Evolutionary conservation across 1,284 basidiomycete species (phyloP).

Genomic region (Wallemia ichthyophaga): DNA sequence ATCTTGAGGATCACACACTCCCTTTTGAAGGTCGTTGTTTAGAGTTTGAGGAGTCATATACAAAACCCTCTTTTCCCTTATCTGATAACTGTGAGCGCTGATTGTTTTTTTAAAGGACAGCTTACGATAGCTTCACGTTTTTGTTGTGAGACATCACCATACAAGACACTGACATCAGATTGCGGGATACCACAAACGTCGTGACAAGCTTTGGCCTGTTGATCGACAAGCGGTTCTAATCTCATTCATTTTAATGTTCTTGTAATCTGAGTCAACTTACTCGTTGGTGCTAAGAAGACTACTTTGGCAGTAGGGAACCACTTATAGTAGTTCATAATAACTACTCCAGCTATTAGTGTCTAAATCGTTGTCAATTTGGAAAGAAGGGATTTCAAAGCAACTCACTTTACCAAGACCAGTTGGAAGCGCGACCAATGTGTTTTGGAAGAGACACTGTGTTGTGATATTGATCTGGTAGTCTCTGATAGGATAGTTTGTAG

Average conservation of each 20-base stretch:
- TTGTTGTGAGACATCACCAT: slow-evolving; percentile 31
- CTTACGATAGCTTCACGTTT: slow-evolving; percentile 18
- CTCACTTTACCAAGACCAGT: slow-evolving; percentile 53
- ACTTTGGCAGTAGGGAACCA: slow-evolving; percentile 88
- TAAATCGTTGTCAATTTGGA: slow-evolving; percentile 14
- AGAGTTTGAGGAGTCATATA: slow-evolving; percentile 97
- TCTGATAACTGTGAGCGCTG: slow-evolving; percentile 20
- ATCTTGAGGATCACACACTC: slow-evolving; percentile 43
- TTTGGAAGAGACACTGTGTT: slow-evolving; percentile 56
- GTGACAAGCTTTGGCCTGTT: slow-evolving; percentile 83
- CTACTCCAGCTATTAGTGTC: slow-evolving; percentile 87
- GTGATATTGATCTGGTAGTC: slow-evolving; percentile 93
- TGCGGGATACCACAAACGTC: slow-evolving; percentile 78
- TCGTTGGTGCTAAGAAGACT: slow-evolving; percentile 82
- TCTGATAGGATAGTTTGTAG: slow-evolving; percentile 57
- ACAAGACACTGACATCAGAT: slow-evolving; percentile 54
- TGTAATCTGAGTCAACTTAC: not conserved
- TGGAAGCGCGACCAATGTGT: slow-evolving; percentile 76
- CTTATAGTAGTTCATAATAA: slow-evolving; percentile 78
- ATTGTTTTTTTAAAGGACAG: not conserved
- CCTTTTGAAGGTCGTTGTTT: slow-evolving; percentile 49
- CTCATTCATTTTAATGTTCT: not conserved
- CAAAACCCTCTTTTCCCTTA: slow-evolving; percentile 63
- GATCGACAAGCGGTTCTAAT: slow-evolving; percentile 52
- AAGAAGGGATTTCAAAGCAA: not conserved